A percentile compares a stretch with the other conserved stretches of the same genome.
phyloP scores from a whole-genome alignment of 2,329 filamentous ascomycete genomes.

The Helotiales sp. region DNA sequence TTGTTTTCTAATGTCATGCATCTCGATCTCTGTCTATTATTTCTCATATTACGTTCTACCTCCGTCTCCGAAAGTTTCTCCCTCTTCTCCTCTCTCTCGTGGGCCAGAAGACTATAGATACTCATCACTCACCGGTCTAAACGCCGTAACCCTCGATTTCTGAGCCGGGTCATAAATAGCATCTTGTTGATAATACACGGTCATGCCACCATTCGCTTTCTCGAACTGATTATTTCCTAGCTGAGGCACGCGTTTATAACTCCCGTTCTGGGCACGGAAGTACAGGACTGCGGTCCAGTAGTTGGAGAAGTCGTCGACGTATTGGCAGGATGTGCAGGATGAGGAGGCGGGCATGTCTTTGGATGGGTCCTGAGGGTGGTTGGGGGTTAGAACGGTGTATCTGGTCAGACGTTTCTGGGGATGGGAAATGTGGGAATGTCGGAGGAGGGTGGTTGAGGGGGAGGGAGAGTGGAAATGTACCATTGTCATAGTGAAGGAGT shows the following conservation, averaged over 20 bases:
- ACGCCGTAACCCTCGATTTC: conserved; percentile 48
- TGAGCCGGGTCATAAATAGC: conserved; percentile 39
- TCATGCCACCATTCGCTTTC: conserved; percentile 42
- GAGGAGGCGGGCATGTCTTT: conserved; percentile 38
- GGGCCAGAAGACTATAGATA: too few species aligned
- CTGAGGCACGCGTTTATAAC: conserved; percentile 42
- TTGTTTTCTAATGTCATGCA: too few species aligned
- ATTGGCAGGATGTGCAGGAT: conserved; percentile 44
- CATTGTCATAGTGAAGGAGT: conserved; percentile 50
- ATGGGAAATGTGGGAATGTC: too few species aligned
- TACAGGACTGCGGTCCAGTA: conserved; percentile 44
- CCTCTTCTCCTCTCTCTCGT: too few species aligned
- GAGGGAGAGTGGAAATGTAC: conserved; percentile 22
- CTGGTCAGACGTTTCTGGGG: too few species aligned
- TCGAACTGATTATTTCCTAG: conserved; percentile 45
- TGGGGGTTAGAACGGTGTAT: too few species aligned
- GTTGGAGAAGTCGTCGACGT: conserved; percentile 46
- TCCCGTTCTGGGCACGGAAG: conserved; percentile 42
- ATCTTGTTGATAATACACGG: conserved; percentile 46
- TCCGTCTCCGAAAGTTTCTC: too few species aligned
- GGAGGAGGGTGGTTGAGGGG: neutral
- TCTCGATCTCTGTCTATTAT: too few species aligned
- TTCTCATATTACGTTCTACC: too few species aligned
- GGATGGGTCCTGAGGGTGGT: conserved; percentile 8
- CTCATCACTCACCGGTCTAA: conserved; percentile 42